These are phyloP conservation scores for Plantago elongata DNA, from an alignment of 257 asterid genomes.

Conservation along the genomic window DNA sequence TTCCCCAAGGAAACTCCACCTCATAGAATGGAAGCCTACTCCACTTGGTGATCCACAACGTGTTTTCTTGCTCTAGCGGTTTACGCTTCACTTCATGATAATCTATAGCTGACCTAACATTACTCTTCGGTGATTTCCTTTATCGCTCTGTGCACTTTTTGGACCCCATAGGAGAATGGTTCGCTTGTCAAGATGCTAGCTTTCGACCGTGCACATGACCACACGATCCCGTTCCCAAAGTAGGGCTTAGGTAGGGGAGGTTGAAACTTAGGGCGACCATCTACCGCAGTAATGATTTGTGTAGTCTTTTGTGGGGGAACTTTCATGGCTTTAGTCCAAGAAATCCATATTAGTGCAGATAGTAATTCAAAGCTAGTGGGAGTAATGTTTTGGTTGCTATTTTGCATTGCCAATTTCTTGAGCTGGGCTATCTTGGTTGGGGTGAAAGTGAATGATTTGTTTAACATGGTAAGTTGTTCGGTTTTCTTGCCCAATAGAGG, in stretches of 20 bases:
- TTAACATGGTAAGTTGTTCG: not conserved
- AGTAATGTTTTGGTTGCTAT: not conserved
- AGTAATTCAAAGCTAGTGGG: conserved; percentile 14
- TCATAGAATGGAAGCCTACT: conserved; percentile 20
- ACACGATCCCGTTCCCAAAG: conserved; percentile 13
- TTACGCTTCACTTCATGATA: conserved; percentile 12
- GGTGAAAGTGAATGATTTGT: conserved; percentile 12
- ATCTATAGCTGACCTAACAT: conserved; percentile 12
- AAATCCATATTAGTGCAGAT: conserved; percentile 8
- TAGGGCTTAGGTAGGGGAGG: conserved; percentile 1
- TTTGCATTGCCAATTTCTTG: not conserved
- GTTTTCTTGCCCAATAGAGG: not conserved
- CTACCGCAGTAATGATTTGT: conserved; percentile 12
- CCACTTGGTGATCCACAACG: conserved; percentile 12
- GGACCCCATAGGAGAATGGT: conserved; percentile 1
- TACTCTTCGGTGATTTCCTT: conserved; percentile 10
- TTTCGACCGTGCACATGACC: conserved; percentile 1
- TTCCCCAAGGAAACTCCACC: conserved; percentile 15
- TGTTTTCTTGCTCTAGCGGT: conserved; percentile 8
- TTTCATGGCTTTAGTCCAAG: conserved; percentile 13
- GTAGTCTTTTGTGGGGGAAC: conserved; percentile 3
- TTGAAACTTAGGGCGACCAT: conserved; percentile 4
- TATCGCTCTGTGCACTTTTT: conserved; percentile 6
- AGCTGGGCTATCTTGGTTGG: not conserved
- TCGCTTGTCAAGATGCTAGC: not conserved